Evolutionary conservation across 306 rosid genomes (phyloP), one percentile per base, ranked within the genome.

Genomic region (Vachellia collinsii): DNA sequence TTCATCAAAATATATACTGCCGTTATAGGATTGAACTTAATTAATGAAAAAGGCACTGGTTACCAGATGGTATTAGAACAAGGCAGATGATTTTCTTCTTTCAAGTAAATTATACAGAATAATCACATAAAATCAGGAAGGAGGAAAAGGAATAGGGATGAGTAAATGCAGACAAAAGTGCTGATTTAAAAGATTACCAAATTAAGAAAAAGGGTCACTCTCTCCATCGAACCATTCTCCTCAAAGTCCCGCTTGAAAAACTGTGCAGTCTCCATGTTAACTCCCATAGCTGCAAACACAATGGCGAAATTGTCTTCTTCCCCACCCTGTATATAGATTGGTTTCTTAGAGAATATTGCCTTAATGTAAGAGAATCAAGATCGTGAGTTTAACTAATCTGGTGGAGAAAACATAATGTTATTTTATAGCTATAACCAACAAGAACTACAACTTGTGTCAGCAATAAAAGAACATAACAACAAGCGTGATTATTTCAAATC

Each of bases 271-370:
- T 96, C 99, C 99, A 96, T 96, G 87, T 96, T 96, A 79, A 96
- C 99, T 80, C 99, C 99, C 99, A 96, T 96, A 83, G 99, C 99
- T 17, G 99, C 99, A 89, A 96, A 96, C 80, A 95, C 99, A 84
- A 93, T 96, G 85, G 99, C 99, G 81, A 96, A 96, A 80, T 96
- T 93, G 90, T 96, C 99, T 37, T 93, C 99, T 85, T 84, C 94
- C 37, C 47, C 86, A 70, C 70, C 91, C 99, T 96, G 90, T 72
- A 87, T 48, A 85, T 78, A 44, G 77, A 89, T 29, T 67, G 7
- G 48, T 59, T n/a, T 71, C 75, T 73, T n/a, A 87, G 76, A 67
- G 74, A 69, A 47, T 22, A 70, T 69, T 72, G 44, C 53, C 12
- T 29, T 61, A 19, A 44, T 50, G 50, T 67, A 68, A 34, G 43